These are phyloP conservation scores for Didymella pinodella DNA, from an alignment of 2,329 filamentous ascomycete genomes.

Conservation along the genomic window DNA sequence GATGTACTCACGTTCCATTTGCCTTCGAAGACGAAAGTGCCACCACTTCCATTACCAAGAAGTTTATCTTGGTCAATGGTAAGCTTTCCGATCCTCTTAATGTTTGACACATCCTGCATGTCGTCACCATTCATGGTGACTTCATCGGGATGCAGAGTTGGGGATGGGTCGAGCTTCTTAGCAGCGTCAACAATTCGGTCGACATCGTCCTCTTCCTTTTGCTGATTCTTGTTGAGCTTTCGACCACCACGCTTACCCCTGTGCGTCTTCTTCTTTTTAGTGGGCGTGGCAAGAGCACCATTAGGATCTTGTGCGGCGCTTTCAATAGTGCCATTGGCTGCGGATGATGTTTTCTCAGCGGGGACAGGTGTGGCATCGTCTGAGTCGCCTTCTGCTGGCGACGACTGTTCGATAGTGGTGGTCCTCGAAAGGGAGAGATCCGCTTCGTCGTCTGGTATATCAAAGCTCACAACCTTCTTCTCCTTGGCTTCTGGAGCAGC, in stretches of 20 bases:
- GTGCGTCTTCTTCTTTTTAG: slow-evolving; percentile 60
- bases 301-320: slow-evolving; percentile 34
- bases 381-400: slow-evolving; percentile 29
- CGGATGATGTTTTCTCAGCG: slow-evolving; percentile 17
- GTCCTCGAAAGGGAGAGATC: slow-evolving; percentile 45
- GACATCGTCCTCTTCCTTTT: slow-evolving; percentile 48
- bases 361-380: slow-evolving; percentile 20
- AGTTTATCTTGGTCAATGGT: slow-evolving; percentile 67
- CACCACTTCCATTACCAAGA: slow-evolving; percentile 84
- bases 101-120: slow-evolving; percentile 57
- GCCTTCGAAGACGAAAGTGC: slow-evolving; percentile 96
- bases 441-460: slow-evolving; percentile 44
- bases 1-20: slow-evolving; percentile 73
- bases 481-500: slow-evolving; percentile 36
- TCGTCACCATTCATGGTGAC: slow-evolving; percentile 53
- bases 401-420: slow-evolving; percentile 43
- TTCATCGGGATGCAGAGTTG: slow-evolving; percentile 50
- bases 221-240: slow-evolving; percentile 55
- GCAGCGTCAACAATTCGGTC: slow-evolving; percentile 53
- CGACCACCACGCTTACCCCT: slow-evolving; percentile 58
- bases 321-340: slow-evolving; percentile 24
- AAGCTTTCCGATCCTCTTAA: slow-evolving; percentile 67
- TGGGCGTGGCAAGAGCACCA: slow-evolving; percentile 37
- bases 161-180: slow-evolving; percentile 46
- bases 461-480: slow-evolving; percentile 47